These are phyloP conservation scores for Podila epigama DNA, from an alignment of 192 early-diverging fungal genomes.

Conservation along the genomic window DNA sequence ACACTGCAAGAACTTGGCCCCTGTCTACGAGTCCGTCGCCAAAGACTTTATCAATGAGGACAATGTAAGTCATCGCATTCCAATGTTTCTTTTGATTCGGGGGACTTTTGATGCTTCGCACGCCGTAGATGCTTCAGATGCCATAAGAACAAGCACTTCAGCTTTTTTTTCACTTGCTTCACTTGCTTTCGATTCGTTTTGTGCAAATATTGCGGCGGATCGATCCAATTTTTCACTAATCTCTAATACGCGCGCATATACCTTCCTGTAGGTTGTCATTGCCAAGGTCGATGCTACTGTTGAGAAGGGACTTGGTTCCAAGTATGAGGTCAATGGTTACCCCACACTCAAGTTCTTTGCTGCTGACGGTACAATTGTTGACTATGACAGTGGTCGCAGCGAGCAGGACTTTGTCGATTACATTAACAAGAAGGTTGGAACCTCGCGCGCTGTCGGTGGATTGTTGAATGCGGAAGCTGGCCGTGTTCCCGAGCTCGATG, in stretches of 20 bases:
- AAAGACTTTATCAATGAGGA: conserved; percentile 82
- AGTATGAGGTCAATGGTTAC: conserved; percentile 83
- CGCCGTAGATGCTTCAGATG: no score
- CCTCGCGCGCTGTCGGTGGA: conserved; percentile 81
- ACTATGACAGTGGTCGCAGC: conserved; percentile 79
- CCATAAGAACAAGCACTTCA: no score
- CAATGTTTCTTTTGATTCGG: neutral
- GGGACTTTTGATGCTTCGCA: no score
- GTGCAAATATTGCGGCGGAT: no score
- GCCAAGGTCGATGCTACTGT: conserved; percentile 92
- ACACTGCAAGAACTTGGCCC: conserved; percentile 81
- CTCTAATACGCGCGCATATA: neutral
- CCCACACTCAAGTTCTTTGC: conserved; percentile 92
- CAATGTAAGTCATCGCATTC: conserved; percentile 60
- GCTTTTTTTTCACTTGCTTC: no score
- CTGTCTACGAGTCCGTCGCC: conserved; percentile 93
- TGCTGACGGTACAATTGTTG: conserved; percentile 65
- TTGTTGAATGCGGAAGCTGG: conserved; percentile 65
- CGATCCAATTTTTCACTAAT: no score
- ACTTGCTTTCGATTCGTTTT: no score
- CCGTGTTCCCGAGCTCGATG: conserved; percentile 66
- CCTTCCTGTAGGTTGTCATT: conserved; percentile 65
- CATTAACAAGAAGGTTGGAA: conserved; percentile 90
- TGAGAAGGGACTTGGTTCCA: conserved; percentile 67
- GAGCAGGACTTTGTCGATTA: conserved; percentile 86